Conservation (phyloP, 306 rosid species). For the Canavalia ensiformis region DNA sequence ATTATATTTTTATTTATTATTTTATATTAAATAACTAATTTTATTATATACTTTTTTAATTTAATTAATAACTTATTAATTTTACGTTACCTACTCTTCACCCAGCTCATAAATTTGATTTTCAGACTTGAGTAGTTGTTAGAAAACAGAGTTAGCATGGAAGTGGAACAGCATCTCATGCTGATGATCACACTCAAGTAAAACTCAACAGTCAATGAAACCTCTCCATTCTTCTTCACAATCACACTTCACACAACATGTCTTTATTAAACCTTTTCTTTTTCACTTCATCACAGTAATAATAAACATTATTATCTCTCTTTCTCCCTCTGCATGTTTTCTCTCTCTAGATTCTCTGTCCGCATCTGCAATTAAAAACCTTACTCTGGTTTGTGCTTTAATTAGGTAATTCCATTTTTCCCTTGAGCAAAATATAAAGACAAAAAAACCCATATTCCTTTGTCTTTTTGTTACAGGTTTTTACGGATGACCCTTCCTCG, state of each 20-base stretch:
- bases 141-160: too few species aligned
- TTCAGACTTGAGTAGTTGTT: too few species aligned
- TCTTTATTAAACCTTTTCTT: not conserved
- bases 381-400: not conserved
- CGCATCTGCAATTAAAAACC: not conserved
- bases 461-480: not conserved
- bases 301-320: not conserved
- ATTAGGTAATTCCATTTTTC: not conserved
- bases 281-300: not conserved
- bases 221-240: not conserved
- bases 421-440: not conserved
- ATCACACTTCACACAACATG: not conserved
- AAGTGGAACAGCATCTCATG: not conserved
- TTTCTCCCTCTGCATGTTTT: too few species aligned
- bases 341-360: not conserved
- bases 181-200: not conserved
- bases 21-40: too few species aligned
- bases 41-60: too few species aligned
- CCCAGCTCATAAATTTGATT: too few species aligned
- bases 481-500: not conserved
- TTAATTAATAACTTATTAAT: too few species aligned
- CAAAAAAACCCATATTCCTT: not conserved
- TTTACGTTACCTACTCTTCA: too few species aligned
- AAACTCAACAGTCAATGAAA: not conserved
- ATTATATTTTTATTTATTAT: too few species aligned